Conservation (phyloP, 2,329 filamentous ascomycete species). For the Xylariaceae sp. region DNA sequence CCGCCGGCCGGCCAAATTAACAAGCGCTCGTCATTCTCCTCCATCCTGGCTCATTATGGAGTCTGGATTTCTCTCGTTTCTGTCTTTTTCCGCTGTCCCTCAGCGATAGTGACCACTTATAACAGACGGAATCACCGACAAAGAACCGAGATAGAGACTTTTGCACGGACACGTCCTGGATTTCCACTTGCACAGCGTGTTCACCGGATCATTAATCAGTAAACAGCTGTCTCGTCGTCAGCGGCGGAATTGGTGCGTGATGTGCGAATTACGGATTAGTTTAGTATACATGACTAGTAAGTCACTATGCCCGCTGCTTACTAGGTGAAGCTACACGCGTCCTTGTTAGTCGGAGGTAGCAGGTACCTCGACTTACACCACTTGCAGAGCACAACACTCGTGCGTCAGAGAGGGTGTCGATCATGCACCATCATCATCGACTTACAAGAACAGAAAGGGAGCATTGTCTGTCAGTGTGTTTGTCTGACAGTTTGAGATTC, state of each 20-base stretch:
- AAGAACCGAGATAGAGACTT: background rate
- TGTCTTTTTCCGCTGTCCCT: background rate
- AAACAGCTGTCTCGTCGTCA: too few species aligned
- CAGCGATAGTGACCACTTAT: background rate
- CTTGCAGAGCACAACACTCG: too few species aligned
- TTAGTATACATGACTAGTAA: background rate
- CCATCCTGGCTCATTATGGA: slow-evolving; percentile 1
- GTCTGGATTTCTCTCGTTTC: slow-evolving; percentile 7
- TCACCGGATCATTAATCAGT: too few species aligned
- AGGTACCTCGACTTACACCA: too few species aligned
- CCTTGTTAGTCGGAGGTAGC: too few species aligned
- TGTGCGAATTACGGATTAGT: background rate
- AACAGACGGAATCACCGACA: background rate
- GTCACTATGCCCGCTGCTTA: background rate
- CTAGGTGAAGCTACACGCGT: background rate
- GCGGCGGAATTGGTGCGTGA: background rate
- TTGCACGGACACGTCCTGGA: too few species aligned
- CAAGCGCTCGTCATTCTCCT: background rate
- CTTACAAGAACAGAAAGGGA: too few species aligned
- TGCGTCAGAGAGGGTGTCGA: too few species aligned
- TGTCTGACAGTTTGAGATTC: too few species aligned
- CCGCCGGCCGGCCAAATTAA: slow-evolving; percentile 7
- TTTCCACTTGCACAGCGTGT: too few species aligned
- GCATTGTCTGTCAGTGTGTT: too few species aligned
- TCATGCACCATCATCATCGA: too few species aligned